Evolutionary conservation across 73 alveolate species (phyloP).

Genomic region (Durusdinium trenchii): DNA sequence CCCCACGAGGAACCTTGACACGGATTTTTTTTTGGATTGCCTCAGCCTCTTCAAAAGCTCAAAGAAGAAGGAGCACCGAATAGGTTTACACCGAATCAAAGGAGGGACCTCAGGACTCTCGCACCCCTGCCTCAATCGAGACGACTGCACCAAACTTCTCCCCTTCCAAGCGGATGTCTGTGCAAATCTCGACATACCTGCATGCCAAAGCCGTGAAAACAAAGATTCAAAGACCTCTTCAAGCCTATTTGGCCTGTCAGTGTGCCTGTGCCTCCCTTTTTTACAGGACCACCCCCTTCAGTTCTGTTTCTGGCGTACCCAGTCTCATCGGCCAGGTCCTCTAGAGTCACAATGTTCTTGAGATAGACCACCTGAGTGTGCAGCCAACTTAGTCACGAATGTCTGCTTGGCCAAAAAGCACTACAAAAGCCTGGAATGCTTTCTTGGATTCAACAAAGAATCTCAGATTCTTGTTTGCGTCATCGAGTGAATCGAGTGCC

Average conservation of each 20-base stretch:
- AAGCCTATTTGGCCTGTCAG: background rate
- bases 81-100: background rate
- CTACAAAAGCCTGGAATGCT: too few relatives aligned
- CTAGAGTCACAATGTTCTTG: slow-evolving; percentile 76
- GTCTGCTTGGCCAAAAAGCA: too few relatives aligned
- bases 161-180: slow-evolving; percentile 93
- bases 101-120: background rate
- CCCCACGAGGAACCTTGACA: slow-evolving; percentile 86
- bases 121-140: slow-evolving; percentile 76
- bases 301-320: slow-evolving; percentile 16
- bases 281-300: background rate
- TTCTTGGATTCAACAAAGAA: too few relatives aligned
- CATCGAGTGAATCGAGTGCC: too few relatives aligned
- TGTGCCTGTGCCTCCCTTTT: background rate
- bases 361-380: slow-evolving; percentile 76
- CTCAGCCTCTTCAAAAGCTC: background rate
- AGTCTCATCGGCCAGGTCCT: slow-evolving; percentile 93
- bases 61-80: background rate
- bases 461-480: too few relatives aligned
- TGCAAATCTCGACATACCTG: slow-evolving; percentile 78
- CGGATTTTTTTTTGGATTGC: too few relatives aligned
- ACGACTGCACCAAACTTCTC: slow-evolving; percentile 95
- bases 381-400: background rate
- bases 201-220: background rate
- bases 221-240: background rate